phyloP scores from a whole-genome alignment of 163 green algal species.

The Chloromonas sp. region DNA sequence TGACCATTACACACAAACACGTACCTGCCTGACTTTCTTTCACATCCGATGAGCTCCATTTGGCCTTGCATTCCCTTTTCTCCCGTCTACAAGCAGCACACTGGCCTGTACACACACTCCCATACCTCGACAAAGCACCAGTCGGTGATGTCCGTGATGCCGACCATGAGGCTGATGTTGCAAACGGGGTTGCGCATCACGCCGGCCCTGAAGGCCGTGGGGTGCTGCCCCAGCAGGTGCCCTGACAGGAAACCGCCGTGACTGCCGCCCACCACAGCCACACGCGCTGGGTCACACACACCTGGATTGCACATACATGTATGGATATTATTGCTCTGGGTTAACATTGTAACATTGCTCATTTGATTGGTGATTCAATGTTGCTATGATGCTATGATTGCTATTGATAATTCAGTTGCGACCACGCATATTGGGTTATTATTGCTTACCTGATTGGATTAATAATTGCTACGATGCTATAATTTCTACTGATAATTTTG shows the following conservation, averaged over 20 bases:
- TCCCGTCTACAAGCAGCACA: too few species aligned
- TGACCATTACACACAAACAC: too few species aligned
- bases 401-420: not conserved
- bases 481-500: too few species aligned
- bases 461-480: too few species aligned
- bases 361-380: too few species aligned
- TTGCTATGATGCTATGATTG: not conserved
- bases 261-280: constrained; percentile 76
- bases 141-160: constrained; percentile 78
- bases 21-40: too few species aligned
- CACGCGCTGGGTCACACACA: constrained; percentile 51
- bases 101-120: too few species aligned
- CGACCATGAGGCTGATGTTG: constrained; percentile 80
- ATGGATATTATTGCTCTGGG: constrained; percentile 1
- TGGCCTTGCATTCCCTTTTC: too few species aligned
- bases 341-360: too few species aligned
- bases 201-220: constrained; percentile 19
- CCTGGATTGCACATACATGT: constrained; percentile 32
- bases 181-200: constrained; percentile 89
- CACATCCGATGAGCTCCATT: too few species aligned
- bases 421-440: not conserved
- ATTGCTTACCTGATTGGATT: not conserved
- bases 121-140: constrained; percentile 86
- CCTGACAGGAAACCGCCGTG: constrained; percentile 89
- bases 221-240: constrained; percentile 79